Conservation (phyloP, 2,329 filamentous ascomycete species). For the Immersiporthe knoxdaviesiana region DNA sequence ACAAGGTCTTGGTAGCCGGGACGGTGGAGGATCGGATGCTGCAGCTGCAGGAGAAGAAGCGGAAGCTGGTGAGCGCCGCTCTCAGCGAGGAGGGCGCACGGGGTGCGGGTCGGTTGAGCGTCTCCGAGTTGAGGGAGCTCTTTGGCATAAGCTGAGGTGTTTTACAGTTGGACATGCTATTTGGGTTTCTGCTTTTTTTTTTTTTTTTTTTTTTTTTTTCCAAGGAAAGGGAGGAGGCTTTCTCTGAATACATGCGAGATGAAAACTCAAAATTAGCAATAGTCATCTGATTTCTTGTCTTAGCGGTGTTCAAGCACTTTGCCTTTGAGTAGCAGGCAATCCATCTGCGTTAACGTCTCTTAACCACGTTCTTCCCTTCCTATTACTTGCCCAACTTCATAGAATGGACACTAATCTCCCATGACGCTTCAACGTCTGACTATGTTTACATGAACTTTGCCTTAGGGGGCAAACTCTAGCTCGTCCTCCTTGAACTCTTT, state of each 20-base stretch:
- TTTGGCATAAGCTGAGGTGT: constrained; percentile 10
- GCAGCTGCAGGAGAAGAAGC: constrained; percentile 76
- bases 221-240: too few species aligned
- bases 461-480: too few species aligned
- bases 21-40: constrained; percentile 87
- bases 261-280: background rate
- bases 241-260: background rate
- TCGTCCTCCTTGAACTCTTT: too few species aligned
- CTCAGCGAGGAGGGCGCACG: constrained; percentile 63
- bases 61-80: constrained; percentile 72
- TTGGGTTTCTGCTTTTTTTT: too few species aligned
- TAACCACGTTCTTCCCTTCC: too few species aligned
- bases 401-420: too few species aligned
- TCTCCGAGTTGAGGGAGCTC: constrained; percentile 6
- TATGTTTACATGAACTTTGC: too few species aligned
- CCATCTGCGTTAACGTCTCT: background rate
- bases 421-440: too few species aligned
- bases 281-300: background rate
- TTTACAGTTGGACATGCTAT: background rate
- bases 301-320: background rate
- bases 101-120: constrained; percentile 6
- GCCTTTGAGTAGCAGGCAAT: background rate
- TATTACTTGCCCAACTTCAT: too few species aligned
- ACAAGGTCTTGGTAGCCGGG: constrained; percentile 71
- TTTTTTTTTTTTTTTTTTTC: too few species aligned